Evolutionary conservation across 2,329 filamentous ascomycete species (phyloP), one percentile per base, ranked within the genome.

Genomic region (Venturia pyrina): DNA sequence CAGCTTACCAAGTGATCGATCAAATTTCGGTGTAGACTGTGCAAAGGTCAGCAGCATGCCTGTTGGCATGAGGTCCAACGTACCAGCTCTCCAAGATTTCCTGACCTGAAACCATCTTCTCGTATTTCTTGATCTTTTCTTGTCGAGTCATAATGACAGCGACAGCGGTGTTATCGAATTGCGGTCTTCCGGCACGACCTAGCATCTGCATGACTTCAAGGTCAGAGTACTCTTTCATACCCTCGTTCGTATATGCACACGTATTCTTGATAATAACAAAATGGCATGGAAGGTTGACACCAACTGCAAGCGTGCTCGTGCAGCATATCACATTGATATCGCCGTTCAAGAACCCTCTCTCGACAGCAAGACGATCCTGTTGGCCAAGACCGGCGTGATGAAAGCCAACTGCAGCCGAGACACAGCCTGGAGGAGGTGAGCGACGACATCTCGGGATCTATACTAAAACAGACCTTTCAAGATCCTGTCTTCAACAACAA

Each of bases 191-290:
- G 63, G 91, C 91, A 68, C 91, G 86, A 7, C 91, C 91, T 62
- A 96, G 83, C 91, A 96, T 96, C 71, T 96, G 91, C 88, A 93
- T 93, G 68, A 93, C 83, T 70, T 96, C 91, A 5, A 96, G 79
- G 72, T 95, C 90, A 0, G 89, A 87, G 69, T 91, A 92, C 73
- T 95, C 90, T 65, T 86, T 83, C 46, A 84, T 71, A 8, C 76
- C 81, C 41, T 76, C 80, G 66, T 85, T 83, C 75, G 60, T 64
- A 41, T 86, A 93, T 0, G 82, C 80, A 3, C 87, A 82, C 0
- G 91, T 96, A 28, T 90, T 89, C 74, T 96, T 96, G 65, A 96
- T 83, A 11, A 96, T 86, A 4, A 93, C 90, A 3, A 93, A 84
- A 72, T 95, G 89, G 68, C 90, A 92, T 11, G 91, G 91, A 11